Evolutionary conservation across 768 basidiomycete species (phyloP), one percentile per base, ranked within the genome.

Genomic region (Trametes cubensis): DNA sequence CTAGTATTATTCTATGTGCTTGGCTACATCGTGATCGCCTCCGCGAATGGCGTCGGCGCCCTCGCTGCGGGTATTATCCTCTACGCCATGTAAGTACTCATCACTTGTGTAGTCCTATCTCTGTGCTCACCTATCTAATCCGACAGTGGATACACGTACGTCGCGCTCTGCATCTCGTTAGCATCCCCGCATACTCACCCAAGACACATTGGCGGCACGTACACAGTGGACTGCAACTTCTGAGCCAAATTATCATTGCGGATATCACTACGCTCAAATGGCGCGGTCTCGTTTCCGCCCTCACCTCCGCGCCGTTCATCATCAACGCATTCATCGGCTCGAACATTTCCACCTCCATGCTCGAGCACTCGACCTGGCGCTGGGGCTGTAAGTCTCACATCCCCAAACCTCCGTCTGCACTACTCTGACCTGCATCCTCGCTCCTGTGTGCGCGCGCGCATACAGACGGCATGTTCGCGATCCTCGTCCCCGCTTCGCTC

Each of bases 321-420:
- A 76, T 88, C 71, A 88, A 88, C 70, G 84, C 78, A 2, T 87
- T 86, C 68, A 75, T 88, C 59, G 85, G 85, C n/a, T 76, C 83
- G n/a, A 85, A 84, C 67, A 80, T 88, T 50, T 78, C 83, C n/a
- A 69, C 83, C 7, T 61, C 66, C 21, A 71, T 81, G 28, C 66
- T 80, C 23, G 74, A 74, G 61, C 74, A 82, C 39, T 58, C 76
- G 23, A 82, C 83, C 7, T 89, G 87, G 87, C 73, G 87, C 71
- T 88, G 87, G 87, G 87, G 87, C 34, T 89, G 84, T 85, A 68
- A 51, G 56, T 56, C 15, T 25, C 48, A 21, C 8, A 39, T 14
- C 28, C 0, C 34, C 0, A 7, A 13, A 30, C 26, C 11, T 34
- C 0, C 4, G 18, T 45, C 23, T 14, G 46, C 30, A 42, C 28